Conservation (phyloP, 2,329 filamentous ascomycete species). For the Trichoderma koningiopsis region DNA sequence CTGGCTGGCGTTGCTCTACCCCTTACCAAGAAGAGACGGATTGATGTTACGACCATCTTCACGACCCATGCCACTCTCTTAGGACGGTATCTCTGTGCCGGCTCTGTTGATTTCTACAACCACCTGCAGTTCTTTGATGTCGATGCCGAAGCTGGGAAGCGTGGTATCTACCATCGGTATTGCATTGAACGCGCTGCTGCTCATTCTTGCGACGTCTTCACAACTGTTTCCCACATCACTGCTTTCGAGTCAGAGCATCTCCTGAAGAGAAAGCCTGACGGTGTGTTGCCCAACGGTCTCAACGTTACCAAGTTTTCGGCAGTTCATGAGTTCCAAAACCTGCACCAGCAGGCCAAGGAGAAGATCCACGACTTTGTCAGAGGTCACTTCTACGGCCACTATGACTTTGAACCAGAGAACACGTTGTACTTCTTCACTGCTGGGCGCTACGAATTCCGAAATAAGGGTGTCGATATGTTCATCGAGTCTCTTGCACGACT, state of each 20-base stretch:
- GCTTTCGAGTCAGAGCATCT: conserved; percentile 98
- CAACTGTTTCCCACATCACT: conserved; percentile 97
- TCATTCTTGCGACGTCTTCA: conserved; percentile 94
- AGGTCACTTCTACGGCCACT: conserved; percentile 97
- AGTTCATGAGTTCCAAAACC: conserved; percentile 97
- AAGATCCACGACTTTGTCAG: conserved; percentile 98
- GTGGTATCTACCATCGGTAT: conserved; percentile 97
- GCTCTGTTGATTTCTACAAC: conserved; percentile 99
- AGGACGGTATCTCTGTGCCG: conserved; percentile 93
- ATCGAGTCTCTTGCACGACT: conserved; percentile 93
- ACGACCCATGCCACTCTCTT: conserved; percentile 96
- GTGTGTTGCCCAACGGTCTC: conserved; percentile 91
- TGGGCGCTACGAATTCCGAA: conserved; percentile 95
- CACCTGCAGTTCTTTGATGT: conserved; percentile 97
- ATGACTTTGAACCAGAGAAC: conserved; percentile 95
- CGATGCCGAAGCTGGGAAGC: conserved; percentile 93
- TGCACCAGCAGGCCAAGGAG: conserved; percentile 94
- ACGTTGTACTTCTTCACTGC: conserved; percentile 98
- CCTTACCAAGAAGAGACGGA: conserved; percentile 87
- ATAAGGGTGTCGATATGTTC: conserved; percentile 99
- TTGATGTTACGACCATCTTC: conserved; percentile 97
- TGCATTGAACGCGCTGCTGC: conserved; percentile 95
- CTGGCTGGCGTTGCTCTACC: conserved; percentile 91
- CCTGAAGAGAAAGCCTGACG: conserved; percentile 95
- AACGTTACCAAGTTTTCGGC: conserved; percentile 98